These are phyloP conservation scores for Apiospora aurea DNA, from an alignment of 2,329 filamentous ascomycete genomes.

Conservation along the genomic window DNA sequence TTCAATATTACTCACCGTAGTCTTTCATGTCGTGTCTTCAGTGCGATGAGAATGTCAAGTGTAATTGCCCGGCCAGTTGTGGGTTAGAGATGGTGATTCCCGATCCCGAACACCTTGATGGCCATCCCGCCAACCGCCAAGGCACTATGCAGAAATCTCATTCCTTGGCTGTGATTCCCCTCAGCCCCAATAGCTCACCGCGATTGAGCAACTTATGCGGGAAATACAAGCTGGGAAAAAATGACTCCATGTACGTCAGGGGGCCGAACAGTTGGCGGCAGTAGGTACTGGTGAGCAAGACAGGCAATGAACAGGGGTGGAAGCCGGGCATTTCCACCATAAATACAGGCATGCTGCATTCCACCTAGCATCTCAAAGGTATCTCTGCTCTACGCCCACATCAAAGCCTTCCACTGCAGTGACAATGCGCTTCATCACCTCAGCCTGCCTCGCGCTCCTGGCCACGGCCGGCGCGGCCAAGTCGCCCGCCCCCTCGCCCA, in stretches of 20 bases:
- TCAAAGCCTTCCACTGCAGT: no score
- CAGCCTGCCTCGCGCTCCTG: constrained; percentile 28
- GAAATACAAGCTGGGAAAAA: background rate
- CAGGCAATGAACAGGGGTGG: background rate
- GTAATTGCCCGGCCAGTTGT: no score
- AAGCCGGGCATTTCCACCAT: background rate
- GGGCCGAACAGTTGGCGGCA: background rate
- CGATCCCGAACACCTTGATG: background rate
- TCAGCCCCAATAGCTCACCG: background rate
- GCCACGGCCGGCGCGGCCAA: constrained; percentile 26
- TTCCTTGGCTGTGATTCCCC: constrained; percentile 9
- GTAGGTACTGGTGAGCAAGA: background rate
- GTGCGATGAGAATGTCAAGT: no score
- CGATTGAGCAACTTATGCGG: no score
- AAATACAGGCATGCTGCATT: background rate
- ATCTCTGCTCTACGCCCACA: no score
- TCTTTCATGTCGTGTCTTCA: no score
- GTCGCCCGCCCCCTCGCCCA: constrained; percentile 31
- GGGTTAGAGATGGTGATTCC: background rate
- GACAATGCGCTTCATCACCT: constrained; percentile 30
- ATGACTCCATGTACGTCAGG: background rate
- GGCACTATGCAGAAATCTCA: constrained; percentile 4
- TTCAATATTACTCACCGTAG: no score
- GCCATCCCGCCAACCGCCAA: constrained; percentile 11
- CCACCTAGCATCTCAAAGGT: background rate